Conservation (phyloP, 108 stramenopile species). For the Skeletonema costatum region DNA sequence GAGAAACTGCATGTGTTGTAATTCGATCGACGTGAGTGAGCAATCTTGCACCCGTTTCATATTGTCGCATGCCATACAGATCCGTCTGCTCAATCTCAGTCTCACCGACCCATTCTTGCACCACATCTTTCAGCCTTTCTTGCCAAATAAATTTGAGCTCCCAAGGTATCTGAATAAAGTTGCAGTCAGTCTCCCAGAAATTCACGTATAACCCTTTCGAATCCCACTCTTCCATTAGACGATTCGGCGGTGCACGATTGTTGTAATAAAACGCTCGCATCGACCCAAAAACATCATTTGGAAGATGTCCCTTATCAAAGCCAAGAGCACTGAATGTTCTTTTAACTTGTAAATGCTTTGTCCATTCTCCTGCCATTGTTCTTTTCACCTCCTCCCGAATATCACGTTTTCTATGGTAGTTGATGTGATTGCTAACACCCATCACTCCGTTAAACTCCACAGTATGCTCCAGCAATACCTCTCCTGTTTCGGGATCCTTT, state of each 20-base stretch:
- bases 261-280: slow-evolving; percentile 88
- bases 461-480: slow-evolving; percentile 41
- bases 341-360: slow-evolving; percentile 47
- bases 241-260: slow-evolving; percentile 60
- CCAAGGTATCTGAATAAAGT: slow-evolving; percentile 81
- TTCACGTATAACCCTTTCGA: slow-evolving; percentile 85
- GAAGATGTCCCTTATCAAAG: slow-evolving; percentile 68
- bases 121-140: slow-evolving; percentile 59
- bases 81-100: slow-evolving; percentile 88
- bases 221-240: slow-evolving; percentile 79
- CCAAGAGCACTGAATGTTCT: slow-evolving; percentile 72
- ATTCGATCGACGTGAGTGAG: slow-evolving; percentile 90
- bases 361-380: slow-evolving; percentile 57
- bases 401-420: slow-evolving; percentile 37
- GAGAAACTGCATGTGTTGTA: slow-evolving; percentile 83
- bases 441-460: slow-evolving; percentile 51
- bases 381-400: slow-evolving; percentile 50
- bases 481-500: slow-evolving; percentile 35
- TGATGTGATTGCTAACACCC: slow-evolving; percentile 56
- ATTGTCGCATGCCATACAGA: slow-evolving; percentile 91
- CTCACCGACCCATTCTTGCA: slow-evolving; percentile 78
- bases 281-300: slow-evolving; percentile 71
- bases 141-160: slow-evolving; percentile 72
- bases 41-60: slow-evolving; percentile 82
- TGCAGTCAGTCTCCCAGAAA: slow-evolving; percentile 83